Evolutionary conservation across 1,284 basidiomycete species (phyloP).

Genomic region (Cutaneotrichosporon mucoides): DNA sequence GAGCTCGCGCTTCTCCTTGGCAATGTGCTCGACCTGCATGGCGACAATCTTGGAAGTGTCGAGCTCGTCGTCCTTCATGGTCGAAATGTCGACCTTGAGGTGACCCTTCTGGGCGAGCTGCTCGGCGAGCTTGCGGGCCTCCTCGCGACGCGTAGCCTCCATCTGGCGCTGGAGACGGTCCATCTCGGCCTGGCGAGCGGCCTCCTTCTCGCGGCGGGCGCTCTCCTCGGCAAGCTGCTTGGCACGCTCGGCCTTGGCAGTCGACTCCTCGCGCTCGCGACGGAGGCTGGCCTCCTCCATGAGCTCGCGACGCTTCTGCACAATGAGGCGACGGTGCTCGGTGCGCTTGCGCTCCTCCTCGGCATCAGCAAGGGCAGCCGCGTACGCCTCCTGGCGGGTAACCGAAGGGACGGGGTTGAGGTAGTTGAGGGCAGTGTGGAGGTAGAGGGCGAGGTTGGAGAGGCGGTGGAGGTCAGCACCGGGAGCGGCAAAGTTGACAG

Average conservation of each 20-base stretch:
- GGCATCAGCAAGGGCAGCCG: conserved; percentile 48
- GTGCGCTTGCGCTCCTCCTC: conserved; percentile 70
- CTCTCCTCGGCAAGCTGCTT: conserved; percentile 72
- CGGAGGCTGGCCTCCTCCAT: conserved; percentile 78
- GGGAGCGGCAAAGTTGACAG: conserved; percentile 65
- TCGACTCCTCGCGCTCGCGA: conserved; percentile 88
- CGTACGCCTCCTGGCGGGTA: conserved; percentile 47
- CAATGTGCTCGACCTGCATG: conserved; percentile 88
- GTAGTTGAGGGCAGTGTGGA: conserved; percentile 65
- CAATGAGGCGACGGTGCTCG: conserved; percentile 70
- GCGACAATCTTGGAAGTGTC: conserved; percentile 86
- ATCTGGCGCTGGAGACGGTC: conserved; percentile 79
- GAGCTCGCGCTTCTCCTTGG: conserved; percentile 93
- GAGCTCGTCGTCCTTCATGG: conserved; percentile 73
- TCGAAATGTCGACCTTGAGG: conserved; percentile 77
- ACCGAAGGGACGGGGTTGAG: conserved; percentile 48
- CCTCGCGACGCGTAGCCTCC: conserved; percentile 74
- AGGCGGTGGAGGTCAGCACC: conserved; percentile 55
- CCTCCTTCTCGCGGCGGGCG: conserved; percentile 62
- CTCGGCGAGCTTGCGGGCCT: conserved; percentile 86
- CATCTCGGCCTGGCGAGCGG: conserved; percentile 65
- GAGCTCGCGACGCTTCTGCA: conserved; percentile 82
- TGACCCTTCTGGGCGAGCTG: conserved; percentile 78
- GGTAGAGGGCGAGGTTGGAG: conserved; percentile 65
- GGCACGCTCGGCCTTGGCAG: conserved; percentile 67